Evolutionary conservation across 257 asterid species (phyloP), one percentile per base, ranked within the genome.

Genomic region (Euphrasia confusa): DNA sequence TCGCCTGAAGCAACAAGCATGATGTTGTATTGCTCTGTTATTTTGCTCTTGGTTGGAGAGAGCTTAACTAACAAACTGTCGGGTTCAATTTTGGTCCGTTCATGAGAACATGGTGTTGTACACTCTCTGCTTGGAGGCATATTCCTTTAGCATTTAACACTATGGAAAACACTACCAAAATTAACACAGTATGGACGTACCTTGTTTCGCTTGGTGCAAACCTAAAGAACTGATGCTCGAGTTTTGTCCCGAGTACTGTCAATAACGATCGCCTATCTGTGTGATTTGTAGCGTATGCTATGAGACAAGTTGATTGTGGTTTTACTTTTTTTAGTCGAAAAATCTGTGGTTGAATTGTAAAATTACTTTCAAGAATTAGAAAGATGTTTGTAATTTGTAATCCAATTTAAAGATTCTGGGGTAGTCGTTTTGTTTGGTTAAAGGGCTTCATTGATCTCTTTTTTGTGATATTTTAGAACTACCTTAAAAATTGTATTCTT

Each of bases 1-100:
- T 58, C 84, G 81, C 66, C 55, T 71, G 78, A 84, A 64, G 65
- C 83, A 70, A 49, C 92, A 68, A 65, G 79, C 79, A 54, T 76
- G 78, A 80, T 69, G 15, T 63, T 64, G 66, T 68, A 24, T 26
- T 42, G 27, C 58, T 40, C 10, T 37, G 15, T 48, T 54, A 28
- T 48, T 52, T 59, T 50, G 56, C 69, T 42, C 53, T 58, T 70
- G 56, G 71, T 44, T 61, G 70, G 60, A 73, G 54, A 73, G 54
- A 35, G 27, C 37, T 4, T 37, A 32, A 56, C 49, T 10, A 61
- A 32, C 21, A 14, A 50, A 50, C 50, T 44, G 39, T 67, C 45
- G 32, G 32, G 35, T 65, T 63, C 59, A 17, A 62, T 63, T 63
- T 56, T 54, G 71, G 65, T 32, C 42, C 54, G 72, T 58, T 15